Evolutionary conservation across 202 grass and related monocot genomes (phyloP).

Genomic region (Setaria viridis): DNA sequence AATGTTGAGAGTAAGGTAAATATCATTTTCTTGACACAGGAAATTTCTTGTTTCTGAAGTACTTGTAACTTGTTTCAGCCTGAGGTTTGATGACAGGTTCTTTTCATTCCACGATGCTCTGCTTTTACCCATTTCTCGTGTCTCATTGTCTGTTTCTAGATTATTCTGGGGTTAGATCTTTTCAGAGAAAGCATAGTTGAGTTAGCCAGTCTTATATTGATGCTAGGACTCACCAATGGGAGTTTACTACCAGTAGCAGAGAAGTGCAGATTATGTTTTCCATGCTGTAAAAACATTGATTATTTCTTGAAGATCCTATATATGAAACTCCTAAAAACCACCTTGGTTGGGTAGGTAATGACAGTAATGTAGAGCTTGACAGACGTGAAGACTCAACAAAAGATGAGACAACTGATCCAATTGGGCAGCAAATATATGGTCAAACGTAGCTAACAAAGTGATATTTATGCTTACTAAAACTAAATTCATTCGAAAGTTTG

Average conservation of each 20-base stretch:
- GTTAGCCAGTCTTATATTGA: background rate
- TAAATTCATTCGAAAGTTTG: background rate
- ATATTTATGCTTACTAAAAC: slow-evolving; percentile 29
- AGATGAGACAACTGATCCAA: background rate
- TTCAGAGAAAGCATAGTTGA: slow-evolving; percentile 21
- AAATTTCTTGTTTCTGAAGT: slow-evolving; percentile 23
- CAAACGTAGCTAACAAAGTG: slow-evolving; percentile 9
- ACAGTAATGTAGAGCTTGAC: slow-evolving; percentile 2
- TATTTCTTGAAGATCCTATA: background rate
- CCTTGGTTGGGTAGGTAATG: slow-evolving; percentile 4
- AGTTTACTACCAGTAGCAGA: background rate
- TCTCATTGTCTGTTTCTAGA: background rate
- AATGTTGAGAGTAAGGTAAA: slow-evolving; percentile 83
- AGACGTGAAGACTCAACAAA: background rate
- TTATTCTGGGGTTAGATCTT: background rate
- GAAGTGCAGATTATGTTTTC: background rate
- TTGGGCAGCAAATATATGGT: background rate
- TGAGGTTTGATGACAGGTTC: background rate
- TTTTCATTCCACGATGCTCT: background rate
- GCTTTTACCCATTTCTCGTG: slow-evolving; percentile 1
- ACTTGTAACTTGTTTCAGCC: background rate
- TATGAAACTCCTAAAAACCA: background rate
- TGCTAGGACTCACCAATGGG: background rate
- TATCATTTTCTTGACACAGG: background rate
- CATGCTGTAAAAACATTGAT: background rate